phyloP scores from a whole-genome alignment of 305 asterid species.

The Solanum hybrid region DNA sequence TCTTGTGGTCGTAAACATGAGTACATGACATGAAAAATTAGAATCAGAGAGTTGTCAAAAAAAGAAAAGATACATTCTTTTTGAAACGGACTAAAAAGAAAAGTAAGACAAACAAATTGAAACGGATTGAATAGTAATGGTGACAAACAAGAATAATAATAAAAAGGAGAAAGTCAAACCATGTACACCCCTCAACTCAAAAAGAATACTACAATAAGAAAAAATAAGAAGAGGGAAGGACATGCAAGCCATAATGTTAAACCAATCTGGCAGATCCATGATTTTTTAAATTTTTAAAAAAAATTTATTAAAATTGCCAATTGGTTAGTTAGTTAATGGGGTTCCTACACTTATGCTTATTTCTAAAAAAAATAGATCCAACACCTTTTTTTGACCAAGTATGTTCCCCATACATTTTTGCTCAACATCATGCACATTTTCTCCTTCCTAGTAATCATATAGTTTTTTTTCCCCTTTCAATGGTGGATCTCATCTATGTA shows the following conservation, averaged over 20 bases:
- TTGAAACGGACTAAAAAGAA: too few species aligned
- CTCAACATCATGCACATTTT: conserved; percentile 12
- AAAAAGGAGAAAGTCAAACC: background rate
- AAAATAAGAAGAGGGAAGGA: background rate
- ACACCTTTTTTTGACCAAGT: conserved; percentile 15
- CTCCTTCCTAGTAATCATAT: background rate
- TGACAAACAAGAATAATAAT: background rate
- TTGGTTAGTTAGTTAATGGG: conserved; percentile 20
- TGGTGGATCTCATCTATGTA: conserved; percentile 5
- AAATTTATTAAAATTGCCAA: background rate
- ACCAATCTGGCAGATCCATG: conserved; percentile 6
- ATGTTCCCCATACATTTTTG: conserved; percentile 8
- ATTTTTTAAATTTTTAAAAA: background rate
- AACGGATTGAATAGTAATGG: background rate
- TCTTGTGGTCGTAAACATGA: background rate
- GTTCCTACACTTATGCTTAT: conserved; percentile 26
- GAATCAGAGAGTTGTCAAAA: too few species aligned
- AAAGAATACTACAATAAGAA: background rate
- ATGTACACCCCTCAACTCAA: background rate
- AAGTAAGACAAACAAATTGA: background rate
- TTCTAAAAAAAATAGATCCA: conserved; percentile 4
- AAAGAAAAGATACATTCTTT: background rate
- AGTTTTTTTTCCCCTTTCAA: background rate
- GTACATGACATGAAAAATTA: background rate
- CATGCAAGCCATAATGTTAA: conserved; percentile 12